Percentiles rank a stretch among this genome's conserved stretches.
Evolutionary conservation across 2,329 filamentous ascomycete genomes (phyloP).

Genomic region (Talaromyces sp.): DNA sequence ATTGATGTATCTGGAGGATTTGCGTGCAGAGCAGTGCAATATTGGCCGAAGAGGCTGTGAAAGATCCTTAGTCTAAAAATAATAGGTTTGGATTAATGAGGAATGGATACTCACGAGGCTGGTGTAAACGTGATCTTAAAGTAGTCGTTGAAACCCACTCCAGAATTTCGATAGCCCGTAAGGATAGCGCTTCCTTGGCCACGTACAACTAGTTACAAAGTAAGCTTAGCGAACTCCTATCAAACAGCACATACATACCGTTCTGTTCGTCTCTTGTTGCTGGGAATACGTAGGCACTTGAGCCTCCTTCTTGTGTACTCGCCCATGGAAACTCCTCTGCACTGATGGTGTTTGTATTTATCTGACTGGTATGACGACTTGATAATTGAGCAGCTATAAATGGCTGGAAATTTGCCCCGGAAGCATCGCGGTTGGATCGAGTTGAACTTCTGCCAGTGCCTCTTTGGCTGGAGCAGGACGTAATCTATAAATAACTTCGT

Average conservation of each 20-base stretch:
- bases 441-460: too few relatives aligned
- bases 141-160: background rate
- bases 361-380: background rate
- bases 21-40: slow-evolving; percentile 1
- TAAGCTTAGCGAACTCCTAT: background rate
- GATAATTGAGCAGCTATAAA: background rate
- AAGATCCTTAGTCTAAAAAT: background rate
- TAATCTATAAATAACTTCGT: background rate
- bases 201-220: background rate
- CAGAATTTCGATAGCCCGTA: background rate
- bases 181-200: background rate
- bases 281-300: slow-evolving; percentile 1
- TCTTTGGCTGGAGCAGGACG: background rate
- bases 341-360: background rate
- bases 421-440: background rate
- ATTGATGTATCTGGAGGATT: slow-evolving; percentile 1
- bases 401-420: background rate
- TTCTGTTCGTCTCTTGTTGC: background rate
- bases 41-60: background rate
- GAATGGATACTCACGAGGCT: background rate
- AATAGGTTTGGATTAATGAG: background rate
- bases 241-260: background rate
- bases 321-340: slow-evolving; percentile 8
- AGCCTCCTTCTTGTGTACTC: background rate
- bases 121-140: background rate